Evolutionary conservation across 257 asterid genomes (phyloP).

Genomic region (Solanum virginianum): DNA sequence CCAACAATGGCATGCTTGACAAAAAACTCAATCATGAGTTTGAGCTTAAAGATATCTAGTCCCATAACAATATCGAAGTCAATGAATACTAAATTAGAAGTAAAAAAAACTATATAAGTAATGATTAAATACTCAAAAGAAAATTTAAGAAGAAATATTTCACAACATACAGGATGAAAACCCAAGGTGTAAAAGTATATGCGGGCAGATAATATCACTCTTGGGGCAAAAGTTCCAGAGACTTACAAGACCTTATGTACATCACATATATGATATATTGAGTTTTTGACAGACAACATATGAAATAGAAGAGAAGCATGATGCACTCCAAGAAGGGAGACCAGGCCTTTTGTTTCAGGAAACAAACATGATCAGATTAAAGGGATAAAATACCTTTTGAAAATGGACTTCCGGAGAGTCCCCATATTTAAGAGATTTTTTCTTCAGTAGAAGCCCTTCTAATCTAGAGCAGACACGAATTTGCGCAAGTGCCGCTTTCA

Average conservation of each 20-base stretch:
- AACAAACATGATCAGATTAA: not conserved
- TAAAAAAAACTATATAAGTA: not conserved
- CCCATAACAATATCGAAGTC: not conserved
- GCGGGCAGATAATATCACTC: not conserved
- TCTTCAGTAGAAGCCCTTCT: conserved; percentile 78
- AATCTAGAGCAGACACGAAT: conserved; percentile 79
- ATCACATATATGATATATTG: not conserved
- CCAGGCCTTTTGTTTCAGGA: not conserved
- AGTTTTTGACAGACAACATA: not conserved
- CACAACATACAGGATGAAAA: not conserved
- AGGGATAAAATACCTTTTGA: conserved; percentile 51
- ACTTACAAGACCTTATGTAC: not conserved
- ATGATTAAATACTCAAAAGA: not conserved
- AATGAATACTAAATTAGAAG: not conserved
- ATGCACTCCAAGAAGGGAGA: not conserved
- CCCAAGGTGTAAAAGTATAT: not conserved
- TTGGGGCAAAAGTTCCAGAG: not conserved
- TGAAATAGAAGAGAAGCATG: not conserved
- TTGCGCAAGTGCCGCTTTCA: conserved; percentile 63
- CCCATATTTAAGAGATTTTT: conserved; percentile 61
- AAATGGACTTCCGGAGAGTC: conserved; percentile 74
- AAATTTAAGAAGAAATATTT: not conserved
- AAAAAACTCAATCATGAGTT: not conserved
- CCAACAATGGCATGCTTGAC: not conserved
- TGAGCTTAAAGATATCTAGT: not conserved